phyloP scores from a whole-genome alignment of 176 grass and related monocot genomes.

The Oryza punctata region DNA sequence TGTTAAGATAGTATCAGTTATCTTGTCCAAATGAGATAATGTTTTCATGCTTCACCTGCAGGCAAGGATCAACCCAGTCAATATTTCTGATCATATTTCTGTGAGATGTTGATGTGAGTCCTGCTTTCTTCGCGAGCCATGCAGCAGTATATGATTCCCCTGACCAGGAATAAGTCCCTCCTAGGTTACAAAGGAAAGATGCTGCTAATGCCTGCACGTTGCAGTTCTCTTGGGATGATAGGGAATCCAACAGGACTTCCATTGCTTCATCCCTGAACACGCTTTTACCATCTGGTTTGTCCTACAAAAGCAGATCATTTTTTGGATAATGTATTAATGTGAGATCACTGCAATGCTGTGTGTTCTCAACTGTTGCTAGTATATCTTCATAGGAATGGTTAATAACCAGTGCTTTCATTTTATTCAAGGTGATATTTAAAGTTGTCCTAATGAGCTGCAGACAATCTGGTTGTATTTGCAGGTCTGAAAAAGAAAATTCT shows the following conservation, averaged over 20 bases:
- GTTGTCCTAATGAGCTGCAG: neutral
- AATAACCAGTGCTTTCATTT: neutral
- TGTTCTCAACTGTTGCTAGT: neutral
- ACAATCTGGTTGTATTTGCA: conserved; percentile 14
- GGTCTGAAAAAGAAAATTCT: conserved; percentile 17
- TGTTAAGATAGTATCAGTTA: neutral
- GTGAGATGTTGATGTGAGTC: conserved; percentile 64
- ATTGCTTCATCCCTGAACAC: conserved; percentile 83
- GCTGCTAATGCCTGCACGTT: conserved; percentile 75
- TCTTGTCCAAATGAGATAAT: conserved; percentile 31
- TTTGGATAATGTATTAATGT: conserved; percentile 5
- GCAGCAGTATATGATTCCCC: conserved; percentile 84
- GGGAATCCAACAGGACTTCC: conserved; percentile 67
- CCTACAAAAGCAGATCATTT: conserved; percentile 47
- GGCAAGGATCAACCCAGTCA: conserved; percentile 83
- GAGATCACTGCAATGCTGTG: neutral
- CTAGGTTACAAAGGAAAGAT: conserved; percentile 76
- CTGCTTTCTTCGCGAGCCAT: conserved; percentile 79
- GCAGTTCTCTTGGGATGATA: conserved; percentile 59
- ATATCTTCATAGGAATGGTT: neutral
- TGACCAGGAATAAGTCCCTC: conserved; percentile 92
- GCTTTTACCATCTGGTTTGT: conserved; percentile 55
- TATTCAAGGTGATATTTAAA: conserved; percentile 12
- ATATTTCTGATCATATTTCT: conserved; percentile 88
- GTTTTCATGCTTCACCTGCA: conserved; percentile 67